Conservation (phyloP, 2,329 filamentous ascomycete genomes). For the Aureobasidium sp. region DNA sequence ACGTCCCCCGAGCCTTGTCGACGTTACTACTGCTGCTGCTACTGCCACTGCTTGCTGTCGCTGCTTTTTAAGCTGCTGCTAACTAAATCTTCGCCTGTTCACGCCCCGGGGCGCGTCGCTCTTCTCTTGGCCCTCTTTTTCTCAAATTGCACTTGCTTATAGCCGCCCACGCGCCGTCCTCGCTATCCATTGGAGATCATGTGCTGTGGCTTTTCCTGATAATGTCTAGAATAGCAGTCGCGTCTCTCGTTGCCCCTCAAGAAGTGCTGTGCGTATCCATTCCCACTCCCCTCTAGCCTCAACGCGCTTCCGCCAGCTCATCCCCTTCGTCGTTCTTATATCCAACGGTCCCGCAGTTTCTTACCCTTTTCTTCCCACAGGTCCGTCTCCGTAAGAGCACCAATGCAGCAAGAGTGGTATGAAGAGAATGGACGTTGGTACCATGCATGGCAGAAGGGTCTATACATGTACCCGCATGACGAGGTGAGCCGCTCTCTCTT, state of each 20-base stretch:
- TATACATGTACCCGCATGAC: conserved; percentile 17
- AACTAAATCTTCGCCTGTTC: conserved; percentile 7
- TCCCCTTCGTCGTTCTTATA: neutral
- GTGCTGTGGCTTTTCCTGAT: conserved; percentile 12
- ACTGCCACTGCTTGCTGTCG: conserved; percentile 10
- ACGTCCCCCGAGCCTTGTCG: conserved; percentile 7
- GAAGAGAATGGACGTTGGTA: conserved; percentile 17
- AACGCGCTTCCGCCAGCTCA: neutral
- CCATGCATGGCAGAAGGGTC: conserved; percentile 15
- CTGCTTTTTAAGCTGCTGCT: conserved; percentile 10
- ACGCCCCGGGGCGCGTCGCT: neutral
- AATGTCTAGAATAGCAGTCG: conserved; percentile 16
- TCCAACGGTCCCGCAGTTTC: conserved; percentile 7
- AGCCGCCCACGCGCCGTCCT: conserved; percentile 8
- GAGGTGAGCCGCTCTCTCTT: conserved; percentile 12
- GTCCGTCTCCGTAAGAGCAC: conserved; percentile 11
- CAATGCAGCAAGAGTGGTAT: conserved; percentile 15
- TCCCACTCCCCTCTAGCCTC: neutral
- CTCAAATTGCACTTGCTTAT: conserved; percentile 8
- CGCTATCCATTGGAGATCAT: conserved; percentile 9
- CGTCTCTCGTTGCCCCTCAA: conserved; percentile 14
- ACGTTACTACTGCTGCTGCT: conserved; percentile 11
- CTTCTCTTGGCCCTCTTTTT: conserved; percentile 4
- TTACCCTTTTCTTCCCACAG: conserved; percentile 3
- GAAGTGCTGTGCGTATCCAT: conserved; percentile 11